Conservation (phyloP, 169 alveolate genomes). For the Perkinsus olseni region DNA sequence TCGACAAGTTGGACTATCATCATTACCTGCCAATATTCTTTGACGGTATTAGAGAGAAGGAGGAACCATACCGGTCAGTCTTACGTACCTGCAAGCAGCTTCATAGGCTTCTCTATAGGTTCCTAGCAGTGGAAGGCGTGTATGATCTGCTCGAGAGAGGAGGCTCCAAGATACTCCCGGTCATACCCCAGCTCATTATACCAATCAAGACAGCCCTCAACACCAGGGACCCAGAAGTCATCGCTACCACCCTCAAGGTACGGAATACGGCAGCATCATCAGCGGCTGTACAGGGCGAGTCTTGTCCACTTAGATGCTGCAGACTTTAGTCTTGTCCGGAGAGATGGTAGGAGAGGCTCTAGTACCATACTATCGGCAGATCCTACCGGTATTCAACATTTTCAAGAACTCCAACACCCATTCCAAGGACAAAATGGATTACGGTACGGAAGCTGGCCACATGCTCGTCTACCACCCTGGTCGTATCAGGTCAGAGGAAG, state of each 20-base stretch:
- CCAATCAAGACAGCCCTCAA: conserved; percentile 81
- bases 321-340: conserved; percentile 41
- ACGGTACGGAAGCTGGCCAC: conserved; percentile 21
- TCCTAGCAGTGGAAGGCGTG: conserved; percentile 9
- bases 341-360: conserved; percentile 85
- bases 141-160: conserved; percentile 67
- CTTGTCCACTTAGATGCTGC: conserved; percentile 42
- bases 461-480: neutral
- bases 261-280: neutral
- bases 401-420: conserved; percentile 66
- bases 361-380: conserved; percentile 88
- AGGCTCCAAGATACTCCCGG: conserved; percentile 72
- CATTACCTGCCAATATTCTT: conserved; percentile 83
- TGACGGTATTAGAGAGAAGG: conserved; percentile 85
- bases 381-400: conserved; percentile 76
- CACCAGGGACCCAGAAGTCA: conserved; percentile 81
- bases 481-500: neutral
- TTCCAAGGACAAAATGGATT: conserved; percentile 72
- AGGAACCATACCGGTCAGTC: conserved; percentile 74
- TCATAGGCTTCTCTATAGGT: neutral
- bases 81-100: neutral
- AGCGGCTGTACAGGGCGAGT: neutral
- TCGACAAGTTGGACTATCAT: conserved; percentile 79
- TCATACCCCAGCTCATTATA: conserved; percentile 81
- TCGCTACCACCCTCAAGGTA: conserved; percentile 33